Evolutionary conservation across 306 rosid genomes (phyloP), one percentile per base, ranked within the genome.

Genomic region (Amphicarpaea edgeworthii): DNA sequence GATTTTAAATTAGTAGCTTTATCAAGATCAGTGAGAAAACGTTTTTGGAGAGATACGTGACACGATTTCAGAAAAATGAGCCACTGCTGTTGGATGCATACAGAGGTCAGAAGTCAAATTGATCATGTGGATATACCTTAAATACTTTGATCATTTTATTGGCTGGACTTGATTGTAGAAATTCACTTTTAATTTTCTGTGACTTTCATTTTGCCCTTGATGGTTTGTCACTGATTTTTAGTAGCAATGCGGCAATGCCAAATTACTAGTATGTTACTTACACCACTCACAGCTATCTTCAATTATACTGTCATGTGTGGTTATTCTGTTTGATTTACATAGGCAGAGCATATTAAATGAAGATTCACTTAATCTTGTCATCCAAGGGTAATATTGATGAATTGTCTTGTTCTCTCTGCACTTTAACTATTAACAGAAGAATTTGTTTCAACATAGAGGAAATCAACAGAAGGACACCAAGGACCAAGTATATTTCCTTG

Each of bases 1-100:
- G 37, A 30, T 30, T 30, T 1, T 30, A 30, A 30, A 30, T 30
- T 3, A 30, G 37, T 30, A 30, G 37, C 37, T 30, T 30, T 30
- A 30, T 30, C 37, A 30, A 30, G 37, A 32, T 30, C 0, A 57
- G 7, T 40, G 86, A 82, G 67, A 58, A 65, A 51, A 0, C 0
- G 5, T 71, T 82, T 55, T 12, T 72, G 59, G 67, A 65, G 40
- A 46, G 23, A 68, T 71, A 45, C 58, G 61, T 82, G 12, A 65
- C 15, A 20, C 51, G 21, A 20, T 82, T 55, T 58, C 49, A 20
- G 61, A 45, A 28, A 24, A 5, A 12, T 34, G 47, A 15, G 28
- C 85, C 71, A 23, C 8, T 19, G 11, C 12, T 77, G 16, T 34
- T 64, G 50, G 77, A 49, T 19, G 59, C 32, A 8, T 77, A 64